These are phyloP conservation scores for Cordyceps cateniannulata DNA, from an alignment of 2,329 filamentous ascomycete genomes.

Conservation along the genomic window DNA sequence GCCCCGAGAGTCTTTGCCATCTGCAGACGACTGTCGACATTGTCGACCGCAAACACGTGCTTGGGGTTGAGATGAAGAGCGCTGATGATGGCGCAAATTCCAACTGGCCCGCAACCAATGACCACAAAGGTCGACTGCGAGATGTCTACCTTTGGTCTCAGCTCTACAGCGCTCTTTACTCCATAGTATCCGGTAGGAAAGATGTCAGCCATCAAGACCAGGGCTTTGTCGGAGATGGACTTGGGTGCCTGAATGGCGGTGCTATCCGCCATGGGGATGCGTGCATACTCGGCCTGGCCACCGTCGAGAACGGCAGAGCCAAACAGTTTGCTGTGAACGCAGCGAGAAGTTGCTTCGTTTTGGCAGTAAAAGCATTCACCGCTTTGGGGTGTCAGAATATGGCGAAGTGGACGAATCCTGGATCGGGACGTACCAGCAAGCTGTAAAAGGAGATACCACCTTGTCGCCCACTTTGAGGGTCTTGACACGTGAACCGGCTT, in stretches of 20 bases:
- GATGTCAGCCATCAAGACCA: slow-evolving; percentile 89
- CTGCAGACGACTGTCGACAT: slow-evolving; percentile 66
- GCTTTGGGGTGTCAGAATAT: slow-evolving; percentile 17
- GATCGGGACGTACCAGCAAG: slow-evolving; percentile 56
- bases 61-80: slow-evolving; percentile 70
- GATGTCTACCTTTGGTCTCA: slow-evolving; percentile 37
- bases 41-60: slow-evolving; percentile 72
- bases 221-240: slow-evolving; percentile 62
- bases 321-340: slow-evolving; percentile 63
- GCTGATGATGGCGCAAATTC: slow-evolving; percentile 75
- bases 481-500: slow-evolving; percentile 61
- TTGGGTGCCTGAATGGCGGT: slow-evolving; percentile 68
- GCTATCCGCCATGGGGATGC: slow-evolving; percentile 73
- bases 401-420: no score
- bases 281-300: slow-evolving; percentile 75
- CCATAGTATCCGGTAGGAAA: slow-evolving; percentile 86
- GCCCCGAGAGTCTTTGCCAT: slow-evolving; percentile 69
- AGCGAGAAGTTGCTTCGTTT: slow-evolving; percentile 69
- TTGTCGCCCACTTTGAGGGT: slow-evolving; percentile 67
- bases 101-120: slow-evolving; percentile 80
- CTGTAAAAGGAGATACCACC: slow-evolving; percentile 78
- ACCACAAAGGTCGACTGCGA: slow-evolving; percentile 63
- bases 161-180: slow-evolving; percentile 67
- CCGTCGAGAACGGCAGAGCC: slow-evolving; percentile 65
- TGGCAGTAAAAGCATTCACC: slow-evolving; percentile 80